Evolutionary conservation across 2,329 filamentous ascomycete genomes (phyloP).

Genomic region (Alternaria viburni): DNA sequence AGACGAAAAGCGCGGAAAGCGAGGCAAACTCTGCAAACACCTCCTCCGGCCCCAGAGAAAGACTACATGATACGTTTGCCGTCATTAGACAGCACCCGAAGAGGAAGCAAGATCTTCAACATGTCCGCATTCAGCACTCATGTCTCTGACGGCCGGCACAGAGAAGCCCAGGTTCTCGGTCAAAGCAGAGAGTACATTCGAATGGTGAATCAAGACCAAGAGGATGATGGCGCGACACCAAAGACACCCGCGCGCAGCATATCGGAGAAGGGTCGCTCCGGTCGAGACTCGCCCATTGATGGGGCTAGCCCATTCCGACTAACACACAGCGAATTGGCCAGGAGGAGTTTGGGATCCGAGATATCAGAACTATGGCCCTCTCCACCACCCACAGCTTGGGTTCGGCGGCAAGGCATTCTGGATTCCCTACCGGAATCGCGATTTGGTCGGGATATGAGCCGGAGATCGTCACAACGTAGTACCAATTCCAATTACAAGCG

Average conservation of each 20-base stretch:
- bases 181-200: not conserved
- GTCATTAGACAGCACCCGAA: slow-evolving; percentile 13
- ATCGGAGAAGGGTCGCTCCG: not conserved
- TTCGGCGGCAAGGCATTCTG: slow-evolving; percentile 6
- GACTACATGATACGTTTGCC: slow-evolving; percentile 11
- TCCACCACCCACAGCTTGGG: slow-evolving; percentile 20
- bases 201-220: not conserved
- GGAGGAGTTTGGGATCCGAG: slow-evolving; percentile 23
- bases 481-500: not conserved
- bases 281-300: slow-evolving; percentile 37
- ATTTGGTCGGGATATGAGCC: slow-evolving; percentile 6
- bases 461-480: not conserved
- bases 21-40: not conserved
- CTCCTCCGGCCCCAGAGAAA: slow-evolving; percentile 21
- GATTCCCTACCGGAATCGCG: slow-evolving; percentile 1
- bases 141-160: not conserved
- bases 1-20: slow-evolving; percentile 10
- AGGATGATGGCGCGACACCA: not conserved
- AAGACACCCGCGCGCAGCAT: slow-evolving; percentile 1
- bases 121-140: slow-evolving; percentile 28
- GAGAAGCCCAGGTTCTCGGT: slow-evolving; percentile 5
- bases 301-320: slow-evolving; percentile 36
- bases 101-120: slow-evolving; percentile 26
- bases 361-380: slow-evolving; percentile 25
- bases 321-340: slow-evolving; percentile 35